Conservation (phyloP, 352 stramenopile species). For the Globisporangium spinosum region DNA sequence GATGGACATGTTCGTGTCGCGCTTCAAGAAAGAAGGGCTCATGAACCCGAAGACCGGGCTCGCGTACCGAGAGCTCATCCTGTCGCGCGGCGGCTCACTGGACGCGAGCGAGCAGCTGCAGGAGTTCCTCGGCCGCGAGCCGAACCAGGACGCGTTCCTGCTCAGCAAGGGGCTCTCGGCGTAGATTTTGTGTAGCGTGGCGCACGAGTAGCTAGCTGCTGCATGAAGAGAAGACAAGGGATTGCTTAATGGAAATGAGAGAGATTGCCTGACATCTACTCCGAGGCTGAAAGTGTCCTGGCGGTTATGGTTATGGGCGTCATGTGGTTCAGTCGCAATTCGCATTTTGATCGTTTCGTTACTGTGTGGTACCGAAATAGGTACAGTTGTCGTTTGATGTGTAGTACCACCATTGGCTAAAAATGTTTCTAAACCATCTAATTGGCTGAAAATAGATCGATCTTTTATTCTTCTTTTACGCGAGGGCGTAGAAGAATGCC, state of each 20-base stretch:
- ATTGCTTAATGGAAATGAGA: neutral
- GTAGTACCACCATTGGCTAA: neutral
- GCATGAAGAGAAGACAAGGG: neutral
- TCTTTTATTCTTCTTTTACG: constrained; percentile 9
- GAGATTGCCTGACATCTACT: neutral
- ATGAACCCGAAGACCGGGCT: constrained; percentile 81
- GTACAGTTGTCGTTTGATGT: neutral
- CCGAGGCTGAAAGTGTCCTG: too few species aligned
- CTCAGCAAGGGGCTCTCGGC: constrained; percentile 61
- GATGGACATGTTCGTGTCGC: constrained; percentile 88
- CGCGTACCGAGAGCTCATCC: constrained; percentile 83
- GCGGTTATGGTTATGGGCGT: neutral
- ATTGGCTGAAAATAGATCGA: constrained; percentile 10
- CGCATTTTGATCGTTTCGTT: neutral
- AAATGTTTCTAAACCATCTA: neutral
- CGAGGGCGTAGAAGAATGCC: neutral
- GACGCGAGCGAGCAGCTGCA: constrained; percentile 78
- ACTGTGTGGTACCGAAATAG: neutral
- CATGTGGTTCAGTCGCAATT: neutral
- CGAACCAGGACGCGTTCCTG: constrained; percentile 81
- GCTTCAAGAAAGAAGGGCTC: constrained; percentile 82
- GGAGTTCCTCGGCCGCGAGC: constrained; percentile 75
- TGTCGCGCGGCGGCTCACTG: constrained; percentile 76
- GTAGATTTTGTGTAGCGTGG: neutral
- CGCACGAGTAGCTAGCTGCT: neutral